Evolutionary conservation across 306 rosid genomes (phyloP).

Genomic region (Echinosophora koreensis): DNA sequence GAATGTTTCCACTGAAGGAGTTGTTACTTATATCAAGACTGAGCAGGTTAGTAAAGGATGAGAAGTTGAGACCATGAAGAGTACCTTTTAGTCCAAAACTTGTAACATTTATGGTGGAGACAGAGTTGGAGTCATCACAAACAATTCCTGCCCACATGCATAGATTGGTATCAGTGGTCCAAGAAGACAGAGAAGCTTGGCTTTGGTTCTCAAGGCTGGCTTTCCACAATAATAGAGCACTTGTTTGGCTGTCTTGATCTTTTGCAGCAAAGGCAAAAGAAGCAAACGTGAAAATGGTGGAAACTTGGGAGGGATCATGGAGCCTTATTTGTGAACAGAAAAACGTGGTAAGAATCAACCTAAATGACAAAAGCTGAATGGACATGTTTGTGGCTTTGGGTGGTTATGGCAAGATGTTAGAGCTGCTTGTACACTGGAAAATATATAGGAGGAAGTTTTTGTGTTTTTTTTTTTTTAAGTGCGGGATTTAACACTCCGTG

Average conservation of each 20-base stretch:
- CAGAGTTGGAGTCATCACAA: slow-evolving; percentile 39
- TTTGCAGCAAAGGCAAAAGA: background rate
- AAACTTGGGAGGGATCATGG: slow-evolving; percentile 5
- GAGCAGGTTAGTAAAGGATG: slow-evolving; percentile 46
- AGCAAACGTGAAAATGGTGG: background rate
- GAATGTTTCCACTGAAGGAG: slow-evolving; percentile 39
- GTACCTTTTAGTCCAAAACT: slow-evolving; percentile 45
- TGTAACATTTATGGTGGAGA: slow-evolving; percentile 30
- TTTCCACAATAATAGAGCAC: slow-evolving; percentile 47
- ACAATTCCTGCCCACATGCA: slow-evolving; percentile 45
- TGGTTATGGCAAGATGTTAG: background rate
- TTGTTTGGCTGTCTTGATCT: slow-evolving; percentile 29
- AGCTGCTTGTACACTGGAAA: no score
- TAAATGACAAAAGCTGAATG: slow-evolving; percentile 25
- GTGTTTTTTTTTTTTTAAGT: no score
- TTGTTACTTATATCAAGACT: slow-evolving; percentile 32
- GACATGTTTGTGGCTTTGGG: slow-evolving; percentile 15
- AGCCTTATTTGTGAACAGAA: slow-evolving; percentile 27
- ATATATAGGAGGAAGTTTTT: no score
- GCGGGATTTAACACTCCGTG: no score
- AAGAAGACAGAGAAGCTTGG: slow-evolving; percentile 43
- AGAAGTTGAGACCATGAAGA: slow-evolving; percentile 44
- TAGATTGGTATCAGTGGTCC: slow-evolving; percentile 32
- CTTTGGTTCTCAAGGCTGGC: slow-evolving; percentile 49
- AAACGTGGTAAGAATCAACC: background rate